These are phyloP conservation scores for Dactylellina sp. DNA, from an alignment of 2,329 filamentous ascomycete genomes.

Conservation along the genomic window DNA sequence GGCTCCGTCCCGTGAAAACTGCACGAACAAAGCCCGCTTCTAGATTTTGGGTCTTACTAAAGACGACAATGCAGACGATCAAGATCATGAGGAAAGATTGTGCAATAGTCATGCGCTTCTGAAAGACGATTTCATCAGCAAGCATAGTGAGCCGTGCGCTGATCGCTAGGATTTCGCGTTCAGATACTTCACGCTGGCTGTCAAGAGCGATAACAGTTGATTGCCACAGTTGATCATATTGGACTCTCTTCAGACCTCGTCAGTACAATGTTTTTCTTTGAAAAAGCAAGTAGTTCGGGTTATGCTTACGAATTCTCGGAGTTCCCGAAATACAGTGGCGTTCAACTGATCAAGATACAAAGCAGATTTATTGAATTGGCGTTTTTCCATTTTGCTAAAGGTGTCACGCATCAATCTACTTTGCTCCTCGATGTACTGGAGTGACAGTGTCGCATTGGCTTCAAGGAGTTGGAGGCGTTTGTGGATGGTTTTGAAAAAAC, in stretches of 20 bases:
- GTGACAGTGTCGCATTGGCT: conserved; percentile 87
- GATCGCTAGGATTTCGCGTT: conserved; percentile 84
- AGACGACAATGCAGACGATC: conserved; percentile 88
- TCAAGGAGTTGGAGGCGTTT: conserved; percentile 93
- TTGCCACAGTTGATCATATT: conserved; percentile 98
- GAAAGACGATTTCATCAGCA: conserved; percentile 88
- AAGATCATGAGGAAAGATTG: conserved; percentile 88
- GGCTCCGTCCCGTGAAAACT: conserved; percentile 56
- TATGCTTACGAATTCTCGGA: conserved; percentile 71
- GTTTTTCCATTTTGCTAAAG: conserved; percentile 85
- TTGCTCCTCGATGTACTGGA: conserved; percentile 97
- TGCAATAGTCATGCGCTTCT: conserved; percentile 92
- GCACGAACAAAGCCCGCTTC: conserved; percentile 55
- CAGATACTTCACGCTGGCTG: conserved; percentile 84
- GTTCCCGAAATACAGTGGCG: conserved; percentile 82
- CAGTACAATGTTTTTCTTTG: conserved; percentile 10
- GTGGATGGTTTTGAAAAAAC: conserved; percentile 95
- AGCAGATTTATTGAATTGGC: conserved; percentile 84
- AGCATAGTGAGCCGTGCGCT: conserved; percentile 83
- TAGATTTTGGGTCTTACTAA: conserved; percentile 65
- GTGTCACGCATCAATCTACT: conserved; percentile 89
- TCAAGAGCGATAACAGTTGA: conserved; percentile 92
- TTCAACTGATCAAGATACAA: conserved; percentile 88
- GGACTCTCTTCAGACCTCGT: conserved; percentile 68
- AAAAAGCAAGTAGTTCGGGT: conserved; percentile 3